phyloP scores from a whole-genome alignment of 2,329 filamentous ascomycete species.

The Chaetomium sp. region DNA sequence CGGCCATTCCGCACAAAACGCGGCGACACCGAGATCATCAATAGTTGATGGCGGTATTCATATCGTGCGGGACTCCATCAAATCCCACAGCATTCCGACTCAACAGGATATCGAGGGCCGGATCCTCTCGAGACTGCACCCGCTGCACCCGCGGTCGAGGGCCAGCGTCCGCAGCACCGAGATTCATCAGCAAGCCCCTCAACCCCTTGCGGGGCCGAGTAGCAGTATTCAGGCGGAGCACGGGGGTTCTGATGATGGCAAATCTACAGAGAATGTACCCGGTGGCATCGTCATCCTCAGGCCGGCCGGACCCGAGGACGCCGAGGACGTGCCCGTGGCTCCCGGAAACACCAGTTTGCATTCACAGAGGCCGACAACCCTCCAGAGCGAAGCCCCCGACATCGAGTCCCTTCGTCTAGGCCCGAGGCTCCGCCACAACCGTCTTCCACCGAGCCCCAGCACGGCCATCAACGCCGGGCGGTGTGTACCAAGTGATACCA shows the following conservation, averaged over 20 bases:
- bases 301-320: slow-evolving; percentile 19
- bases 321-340: slow-evolving; percentile 24
- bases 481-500: slow-evolving; percentile 1
- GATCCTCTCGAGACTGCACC: background rate
- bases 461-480: slow-evolving; percentile 18
- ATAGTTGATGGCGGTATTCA: too few species aligned
- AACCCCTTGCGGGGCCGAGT: background rate
- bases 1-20: too few species aligned
- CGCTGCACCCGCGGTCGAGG: background rate
- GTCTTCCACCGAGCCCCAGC: slow-evolving; percentile 34
- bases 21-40: too few species aligned
- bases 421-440: slow-evolving; percentile 14
- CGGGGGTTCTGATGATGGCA: background rate
- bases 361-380: background rate
- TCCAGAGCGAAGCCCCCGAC: slow-evolving; percentile 24
- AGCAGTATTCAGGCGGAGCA: background rate
- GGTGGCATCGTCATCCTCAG: background rate
- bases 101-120: background rate
- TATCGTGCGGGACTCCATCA: too few species aligned
- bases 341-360: background rate
- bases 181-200: background rate
- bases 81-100: background rate
- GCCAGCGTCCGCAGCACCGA: background rate
- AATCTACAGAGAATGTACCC: background rate
- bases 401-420: slow-evolving; percentile 27